Base-by-base conservation (phyloP, 2,329 filamentous ascomycete genomes). In the Diaporthe sp. region DNA sequence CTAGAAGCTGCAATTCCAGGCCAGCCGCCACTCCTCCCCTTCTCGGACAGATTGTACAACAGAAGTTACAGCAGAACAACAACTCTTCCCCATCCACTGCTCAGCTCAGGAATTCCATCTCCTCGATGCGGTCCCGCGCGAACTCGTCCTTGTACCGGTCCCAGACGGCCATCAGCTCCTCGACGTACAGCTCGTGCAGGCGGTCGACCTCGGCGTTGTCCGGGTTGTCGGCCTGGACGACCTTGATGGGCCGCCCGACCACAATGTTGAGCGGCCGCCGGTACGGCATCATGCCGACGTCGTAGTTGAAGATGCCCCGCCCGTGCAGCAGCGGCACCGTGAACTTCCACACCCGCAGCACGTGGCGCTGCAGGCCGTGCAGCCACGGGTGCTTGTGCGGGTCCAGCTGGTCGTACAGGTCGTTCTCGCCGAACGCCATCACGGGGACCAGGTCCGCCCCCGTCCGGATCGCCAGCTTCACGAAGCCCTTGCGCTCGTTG, bases 371-470 rank as follows among this genome's bases (percentile, higher is more conserved):
- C 50, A 94, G 84, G 80, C 91, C 92, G 85, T 96, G 94, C 71
- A 98, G 90, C 75, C 91, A 86, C 1, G 96, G 95, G 80, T 98
- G 94, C 42, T 91, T 88, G 76, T 92, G 89, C 1, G 94, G 92
- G 77, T 93, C 90, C 69, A 98, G 87, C 83, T 98, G 96, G 77
- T 98, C 94, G 86, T 98, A 99, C 3, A 98, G 86, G 79, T 98
- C 94, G 82, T 98, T 98, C 85, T 99, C 97, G 58, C 97, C 97
- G 81, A 99, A 98, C 0, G 92, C 93, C 25, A 99, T 88, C 2
- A 98, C 94, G 0, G 97, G 97, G 0, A 99, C 96, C 0, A 99
- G 88, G 80, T 98, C 96, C 2, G 97, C 96, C n/a, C 96, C 96
- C 3, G 93, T 95, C 61, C 95, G 91, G 74, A 98, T 93, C 0